Evolutionary conservation across 2,329 filamentous ascomycete species (phyloP).

Genomic region (Sphaerulina populicola): DNA sequence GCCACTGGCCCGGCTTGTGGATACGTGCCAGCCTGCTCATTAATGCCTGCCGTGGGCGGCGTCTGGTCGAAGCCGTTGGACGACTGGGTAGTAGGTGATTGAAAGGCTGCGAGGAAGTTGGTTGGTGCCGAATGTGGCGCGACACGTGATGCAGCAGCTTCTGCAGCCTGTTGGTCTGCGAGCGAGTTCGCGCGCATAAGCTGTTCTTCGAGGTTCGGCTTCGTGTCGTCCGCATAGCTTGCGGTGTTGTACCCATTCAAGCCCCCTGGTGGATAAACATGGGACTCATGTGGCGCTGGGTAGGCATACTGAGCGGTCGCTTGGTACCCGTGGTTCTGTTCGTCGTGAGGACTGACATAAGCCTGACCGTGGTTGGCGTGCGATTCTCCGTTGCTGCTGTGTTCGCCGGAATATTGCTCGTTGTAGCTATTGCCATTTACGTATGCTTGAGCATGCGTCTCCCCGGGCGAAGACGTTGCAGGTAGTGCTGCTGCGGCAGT

Average conservation of each 20-base stretch:
- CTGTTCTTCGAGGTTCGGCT: constrained; percentile 22
- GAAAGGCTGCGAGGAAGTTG: constrained; percentile 20
- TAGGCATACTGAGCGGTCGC: constrained; percentile 11
- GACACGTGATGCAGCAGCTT: not conserved
- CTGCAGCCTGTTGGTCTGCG: constrained; percentile 8
- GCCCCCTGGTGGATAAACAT: constrained; percentile 11
- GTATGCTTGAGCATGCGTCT: constrained; percentile 10
- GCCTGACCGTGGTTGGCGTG: constrained; percentile 12
- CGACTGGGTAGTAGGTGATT: constrained; percentile 11
- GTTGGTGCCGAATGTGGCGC: constrained; percentile 11
- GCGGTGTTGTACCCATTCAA: constrained; percentile 14
- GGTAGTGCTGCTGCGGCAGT: constrained; percentile 38
- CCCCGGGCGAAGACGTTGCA: constrained; percentile 25
- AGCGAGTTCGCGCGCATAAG: constrained; percentile 16
- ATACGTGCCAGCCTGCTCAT: constrained; percentile 7
- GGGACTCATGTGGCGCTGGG: constrained; percentile 10
- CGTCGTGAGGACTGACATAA: constrained; percentile 19
- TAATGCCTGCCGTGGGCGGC: constrained; percentile 10
- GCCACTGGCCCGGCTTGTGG: constrained; percentile 24
- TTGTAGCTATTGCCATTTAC: constrained; percentile 11
- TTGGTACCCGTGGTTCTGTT: constrained; percentile 17
- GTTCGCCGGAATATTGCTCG: constrained; percentile 8
- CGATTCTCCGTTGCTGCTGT: constrained; percentile 8
- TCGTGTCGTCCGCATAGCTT: constrained; percentile 16
- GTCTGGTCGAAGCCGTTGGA: constrained; percentile 11